A percentile compares a stretch with the other conserved stretches of the same genome.
Evolutionary conservation across 1,139 yeast species (phyloP).

Genomic region (Debaryomyces sp.): DNA sequence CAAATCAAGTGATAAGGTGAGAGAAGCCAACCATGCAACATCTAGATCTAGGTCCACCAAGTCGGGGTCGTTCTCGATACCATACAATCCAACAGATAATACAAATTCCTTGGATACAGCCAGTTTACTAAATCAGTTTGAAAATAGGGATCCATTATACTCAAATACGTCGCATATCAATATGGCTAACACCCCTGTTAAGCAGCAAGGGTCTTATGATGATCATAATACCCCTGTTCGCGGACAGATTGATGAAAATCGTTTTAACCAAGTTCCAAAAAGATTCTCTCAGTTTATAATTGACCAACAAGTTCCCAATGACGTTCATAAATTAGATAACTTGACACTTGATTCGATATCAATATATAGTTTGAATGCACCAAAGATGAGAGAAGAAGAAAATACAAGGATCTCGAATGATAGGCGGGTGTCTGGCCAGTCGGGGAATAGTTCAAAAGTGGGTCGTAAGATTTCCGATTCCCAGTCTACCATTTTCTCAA

Average conservation of each 20-base stretch:
- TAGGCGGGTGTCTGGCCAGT: not conserved
- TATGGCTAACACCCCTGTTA: not conserved
- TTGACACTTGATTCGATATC: constrained; percentile 29
- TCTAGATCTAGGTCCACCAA: not conserved
- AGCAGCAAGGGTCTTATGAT: not conserved
- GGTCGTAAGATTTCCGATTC: constrained; percentile 30
- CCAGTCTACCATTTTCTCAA: constrained; percentile 50
- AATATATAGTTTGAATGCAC: constrained; percentile 19
- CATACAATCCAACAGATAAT: constrained; percentile 32
- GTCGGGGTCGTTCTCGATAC: constrained; percentile 24
- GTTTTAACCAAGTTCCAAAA: constrained; percentile 41
- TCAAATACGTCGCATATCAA: constrained; percentile 28
- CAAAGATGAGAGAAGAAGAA: not conserved
- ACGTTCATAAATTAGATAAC: constrained; percentile 28
- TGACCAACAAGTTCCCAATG: constrained; percentile 38
- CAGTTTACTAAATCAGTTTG: constrained; percentile 23
- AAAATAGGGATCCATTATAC: constrained; percentile 21
- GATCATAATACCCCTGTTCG: not conserved
- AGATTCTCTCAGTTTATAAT: constrained; percentile 45
- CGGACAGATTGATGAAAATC: not conserved
- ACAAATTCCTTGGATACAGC: constrained; percentile 37
- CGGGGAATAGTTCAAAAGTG: not conserved
- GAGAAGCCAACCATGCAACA: not conserved
- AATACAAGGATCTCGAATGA: not conserved
- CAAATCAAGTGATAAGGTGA: not conserved